Conservation (phyloP, 2,329 filamentous ascomycete species). For the Scedosporium aurantiacum region DNA sequence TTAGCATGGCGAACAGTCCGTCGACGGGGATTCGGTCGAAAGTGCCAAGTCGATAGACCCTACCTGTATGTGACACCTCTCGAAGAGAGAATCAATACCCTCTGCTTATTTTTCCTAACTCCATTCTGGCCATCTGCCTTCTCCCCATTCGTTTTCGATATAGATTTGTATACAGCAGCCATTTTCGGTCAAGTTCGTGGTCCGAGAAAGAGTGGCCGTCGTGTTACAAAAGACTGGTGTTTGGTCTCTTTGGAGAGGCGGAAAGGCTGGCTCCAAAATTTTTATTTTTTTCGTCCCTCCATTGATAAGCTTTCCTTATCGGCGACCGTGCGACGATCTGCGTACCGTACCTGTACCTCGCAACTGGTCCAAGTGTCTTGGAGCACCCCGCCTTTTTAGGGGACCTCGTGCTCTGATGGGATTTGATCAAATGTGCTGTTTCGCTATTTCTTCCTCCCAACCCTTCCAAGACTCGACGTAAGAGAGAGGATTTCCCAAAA, state of each 20-base stretch:
- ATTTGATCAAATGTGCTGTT: neutral
- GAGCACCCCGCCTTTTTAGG: neutral
- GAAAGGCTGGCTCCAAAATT: neutral
- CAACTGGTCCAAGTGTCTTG: neutral
- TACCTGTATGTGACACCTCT: constrained; percentile 84
- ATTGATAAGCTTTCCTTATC: constrained; percentile 22
- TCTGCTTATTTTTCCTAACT: constrained; percentile 54
- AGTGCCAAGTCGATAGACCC: constrained; percentile 10
- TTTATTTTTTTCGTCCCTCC: constrained; percentile 14
- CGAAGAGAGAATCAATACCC: constrained; percentile 83
- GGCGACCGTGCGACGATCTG: neutral
- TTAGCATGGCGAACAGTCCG: constrained; percentile 1
- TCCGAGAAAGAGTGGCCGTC: neutral
- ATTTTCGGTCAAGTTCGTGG: constrained; percentile 26
- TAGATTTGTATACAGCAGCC: constrained; percentile 65
- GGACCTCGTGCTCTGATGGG: neutral
- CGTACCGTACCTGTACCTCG: neutral
- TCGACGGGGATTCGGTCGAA: neutral
- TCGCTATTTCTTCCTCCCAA: neutral
- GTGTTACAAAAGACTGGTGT: neutral
- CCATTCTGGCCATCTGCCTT: constrained; percentile 35
- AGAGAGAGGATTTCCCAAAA: neutral
- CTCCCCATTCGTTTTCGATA: constrained; percentile 47
- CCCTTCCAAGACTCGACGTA: neutral
- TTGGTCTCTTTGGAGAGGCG: neutral